These are phyloP conservation scores for Ophiostoma ulmi DNA, from an alignment of 2,329 filamentous ascomycete genomes.

Conservation along the genomic window DNA sequence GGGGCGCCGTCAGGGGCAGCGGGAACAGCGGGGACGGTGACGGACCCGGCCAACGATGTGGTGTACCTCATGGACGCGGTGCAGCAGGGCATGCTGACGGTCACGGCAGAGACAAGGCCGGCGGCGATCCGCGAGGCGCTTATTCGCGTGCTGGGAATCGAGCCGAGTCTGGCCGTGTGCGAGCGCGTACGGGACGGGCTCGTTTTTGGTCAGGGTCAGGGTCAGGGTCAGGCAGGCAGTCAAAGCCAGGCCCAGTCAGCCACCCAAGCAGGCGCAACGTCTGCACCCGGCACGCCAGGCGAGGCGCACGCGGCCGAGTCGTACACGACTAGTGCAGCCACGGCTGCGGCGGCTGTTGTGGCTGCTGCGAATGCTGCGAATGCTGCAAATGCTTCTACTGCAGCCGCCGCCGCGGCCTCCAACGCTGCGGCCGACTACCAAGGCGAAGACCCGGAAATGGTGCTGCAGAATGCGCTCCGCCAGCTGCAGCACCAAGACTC, in stretches of 20 bases:
- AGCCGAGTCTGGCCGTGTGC: slow-evolving; percentile 49
- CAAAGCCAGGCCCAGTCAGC: not conserved
- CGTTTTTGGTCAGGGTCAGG: slow-evolving; percentile 31
- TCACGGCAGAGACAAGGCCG: slow-evolving; percentile 55
- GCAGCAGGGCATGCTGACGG: slow-evolving; percentile 54
- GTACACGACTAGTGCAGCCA: not conserved
- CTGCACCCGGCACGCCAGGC: not conserved
- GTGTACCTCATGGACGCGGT: slow-evolving; percentile 57
- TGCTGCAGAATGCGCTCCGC: slow-evolving; percentile 54
- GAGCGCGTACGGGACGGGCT: slow-evolving; percentile 56
- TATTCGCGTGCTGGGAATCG: slow-evolving; percentile 51
- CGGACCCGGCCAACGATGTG: slow-evolving; percentile 52
- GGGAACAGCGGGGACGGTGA: too few species aligned
- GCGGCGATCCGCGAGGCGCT: slow-evolving; percentile 55
- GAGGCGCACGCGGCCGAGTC: not conserved
- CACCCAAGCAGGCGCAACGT: not conserved
- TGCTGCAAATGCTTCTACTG: not conserved
- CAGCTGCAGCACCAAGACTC: slow-evolving; percentile 55
- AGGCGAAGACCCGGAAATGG: slow-evolving; percentile 53
- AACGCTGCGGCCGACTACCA: slow-evolving; percentile 5
- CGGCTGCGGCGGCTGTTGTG: not conserved
- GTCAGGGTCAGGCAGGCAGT: slow-evolving; percentile 11
- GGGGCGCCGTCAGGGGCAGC: not conserved
- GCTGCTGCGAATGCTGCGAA: not conserved
- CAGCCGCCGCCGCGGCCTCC: too few species aligned